Conservation (phyloP, 768 basidiomycete species). For the Rhodosporidiobolus odoratus region DNA sequence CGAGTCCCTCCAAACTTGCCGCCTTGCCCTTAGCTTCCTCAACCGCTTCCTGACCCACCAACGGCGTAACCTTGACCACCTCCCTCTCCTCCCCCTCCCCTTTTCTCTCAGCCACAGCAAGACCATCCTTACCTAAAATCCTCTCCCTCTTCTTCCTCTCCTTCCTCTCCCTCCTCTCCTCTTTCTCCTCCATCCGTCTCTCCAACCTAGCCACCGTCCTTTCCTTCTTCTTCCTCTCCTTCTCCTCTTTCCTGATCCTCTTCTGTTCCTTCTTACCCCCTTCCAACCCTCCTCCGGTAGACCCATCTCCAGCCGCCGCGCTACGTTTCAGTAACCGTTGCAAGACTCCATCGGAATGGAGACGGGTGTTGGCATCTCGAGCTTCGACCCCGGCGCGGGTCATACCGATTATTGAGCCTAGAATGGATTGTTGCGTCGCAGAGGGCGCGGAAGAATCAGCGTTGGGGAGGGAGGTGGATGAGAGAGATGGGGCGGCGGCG, state of each 20-base stretch:
- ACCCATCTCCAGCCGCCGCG: not conserved
- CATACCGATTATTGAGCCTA: slow-evolving; percentile 38
- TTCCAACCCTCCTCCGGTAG: not conserved
- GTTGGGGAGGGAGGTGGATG: slow-evolving; percentile 11
- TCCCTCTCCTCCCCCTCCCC: not conserved
- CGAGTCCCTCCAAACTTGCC: slow-evolving; percentile 1
- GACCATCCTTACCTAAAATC: not conserved
- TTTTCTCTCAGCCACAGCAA: slow-evolving; percentile 1
- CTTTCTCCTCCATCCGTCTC: slow-evolving; percentile 20
- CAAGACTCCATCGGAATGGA: slow-evolving; percentile 20
- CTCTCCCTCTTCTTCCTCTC: slow-evolving; percentile 13
- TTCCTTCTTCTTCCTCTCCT: slow-evolving; percentile 18
- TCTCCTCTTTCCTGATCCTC: slow-evolving; percentile 18
- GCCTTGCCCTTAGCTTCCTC: slow-evolving; percentile 11
- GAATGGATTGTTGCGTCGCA: slow-evolving; percentile 2
- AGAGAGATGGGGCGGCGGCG: not conserved
- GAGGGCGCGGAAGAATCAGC: slow-evolving; percentile 23
- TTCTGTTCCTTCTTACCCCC: slow-evolving; percentile 11
- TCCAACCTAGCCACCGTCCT: slow-evolving; percentile 31
- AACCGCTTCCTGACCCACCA: not conserved
- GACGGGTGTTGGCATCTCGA: slow-evolving; percentile 3
- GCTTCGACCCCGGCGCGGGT: slow-evolving; percentile 7
- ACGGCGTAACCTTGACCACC: not conserved
- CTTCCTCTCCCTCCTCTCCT: slow-evolving; percentile 5
- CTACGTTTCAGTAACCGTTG: slow-evolving; percentile 14